phyloP scores from a whole-genome alignment of 129 eudicot genomes.

The Chrysanthemum seticuspe region DNA sequence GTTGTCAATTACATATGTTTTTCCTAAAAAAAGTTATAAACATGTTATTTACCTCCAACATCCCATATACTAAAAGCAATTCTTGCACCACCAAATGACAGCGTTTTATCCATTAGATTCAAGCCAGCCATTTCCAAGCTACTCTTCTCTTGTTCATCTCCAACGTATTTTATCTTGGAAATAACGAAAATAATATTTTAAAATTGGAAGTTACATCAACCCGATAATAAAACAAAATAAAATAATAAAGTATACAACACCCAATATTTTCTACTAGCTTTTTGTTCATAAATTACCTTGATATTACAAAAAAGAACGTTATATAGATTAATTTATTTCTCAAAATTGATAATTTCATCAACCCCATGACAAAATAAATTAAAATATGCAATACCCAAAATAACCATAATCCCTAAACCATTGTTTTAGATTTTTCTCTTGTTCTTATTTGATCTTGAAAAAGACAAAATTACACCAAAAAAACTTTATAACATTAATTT shows the following conservation, averaged over 20 bases:
- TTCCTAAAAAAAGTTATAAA: not conserved
- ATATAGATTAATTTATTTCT: not conserved
- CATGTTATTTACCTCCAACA: constrained; percentile 62
- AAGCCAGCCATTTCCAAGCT: constrained; percentile 76
- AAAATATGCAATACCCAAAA: not conserved
- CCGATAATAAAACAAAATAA: constrained; percentile 5
- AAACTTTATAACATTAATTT: too few species aligned
- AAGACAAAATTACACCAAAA: too few species aligned
- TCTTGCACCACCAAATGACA: constrained; percentile 63
- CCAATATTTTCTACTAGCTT: not conserved
- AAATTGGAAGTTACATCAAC: not conserved
- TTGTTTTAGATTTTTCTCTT: not conserved
- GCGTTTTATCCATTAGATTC: constrained; percentile 72
- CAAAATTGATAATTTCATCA: constrained; percentile 8
- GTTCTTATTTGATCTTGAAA: not conserved
- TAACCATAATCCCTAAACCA: too few species aligned
- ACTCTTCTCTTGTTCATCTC: constrained; percentile 68
- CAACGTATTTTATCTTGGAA: constrained; percentile 72
- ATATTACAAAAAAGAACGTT: not conserved
- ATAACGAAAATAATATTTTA: constrained; percentile 19
- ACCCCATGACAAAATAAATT: constrained; percentile 10
- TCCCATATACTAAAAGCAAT: constrained; percentile 92
- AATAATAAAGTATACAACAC: not conserved
- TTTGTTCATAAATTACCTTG: not conserved
- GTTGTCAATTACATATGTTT: too few species aligned